These are phyloP conservation scores for Rhodotorula diobovata DNA, from an alignment of 768 basidiomycete genomes.

Conservation along the genomic window DNA sequence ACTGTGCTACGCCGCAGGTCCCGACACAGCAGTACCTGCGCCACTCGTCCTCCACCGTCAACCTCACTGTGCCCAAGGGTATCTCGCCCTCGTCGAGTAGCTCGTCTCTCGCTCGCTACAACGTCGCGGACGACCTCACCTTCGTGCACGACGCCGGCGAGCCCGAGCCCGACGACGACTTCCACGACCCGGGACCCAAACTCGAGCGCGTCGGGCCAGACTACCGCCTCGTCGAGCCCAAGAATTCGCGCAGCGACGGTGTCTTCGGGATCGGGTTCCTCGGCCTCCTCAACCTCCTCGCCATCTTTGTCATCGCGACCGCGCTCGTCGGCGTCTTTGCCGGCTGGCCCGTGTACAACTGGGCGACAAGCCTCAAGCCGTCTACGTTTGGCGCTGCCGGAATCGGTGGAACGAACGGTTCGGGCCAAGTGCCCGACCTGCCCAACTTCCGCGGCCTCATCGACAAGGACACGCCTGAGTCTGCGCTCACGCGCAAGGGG, in stretches of 20 bases:
- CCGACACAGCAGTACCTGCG: constrained; percentile 25
- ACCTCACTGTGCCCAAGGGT: neutral
- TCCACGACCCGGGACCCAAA: constrained; percentile 10
- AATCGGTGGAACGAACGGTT: constrained; percentile 54
- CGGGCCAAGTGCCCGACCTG: constrained; percentile 59
- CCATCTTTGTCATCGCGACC: constrained; percentile 64
- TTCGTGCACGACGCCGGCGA: constrained; percentile 16
- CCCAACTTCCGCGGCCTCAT: constrained; percentile 55
- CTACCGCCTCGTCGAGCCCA: constrained; percentile 48
- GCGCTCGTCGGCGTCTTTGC: constrained; percentile 75
- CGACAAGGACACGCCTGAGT: constrained; percentile 68
- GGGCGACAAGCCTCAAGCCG: neutral
- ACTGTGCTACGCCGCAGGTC: neutral
- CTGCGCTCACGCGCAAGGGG: constrained; percentile 58
- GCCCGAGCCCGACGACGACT: constrained; percentile 20
- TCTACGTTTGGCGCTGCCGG: neutral
- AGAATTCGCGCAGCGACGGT: constrained; percentile 48
- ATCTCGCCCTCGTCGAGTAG: neutral
- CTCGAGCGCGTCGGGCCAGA: constrained; percentile 50
- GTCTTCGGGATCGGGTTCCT: neutral
- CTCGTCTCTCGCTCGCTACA: constrained; percentile 6
- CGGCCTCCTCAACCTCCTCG: constrained; percentile 57
- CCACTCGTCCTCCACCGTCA: constrained; percentile 5
- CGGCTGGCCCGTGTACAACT: constrained; percentile 75
- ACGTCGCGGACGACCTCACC: constrained; percentile 11